Conservation (phyloP, 257 asterid genomes). For the Nicotiana obtusifolia region DNA sequence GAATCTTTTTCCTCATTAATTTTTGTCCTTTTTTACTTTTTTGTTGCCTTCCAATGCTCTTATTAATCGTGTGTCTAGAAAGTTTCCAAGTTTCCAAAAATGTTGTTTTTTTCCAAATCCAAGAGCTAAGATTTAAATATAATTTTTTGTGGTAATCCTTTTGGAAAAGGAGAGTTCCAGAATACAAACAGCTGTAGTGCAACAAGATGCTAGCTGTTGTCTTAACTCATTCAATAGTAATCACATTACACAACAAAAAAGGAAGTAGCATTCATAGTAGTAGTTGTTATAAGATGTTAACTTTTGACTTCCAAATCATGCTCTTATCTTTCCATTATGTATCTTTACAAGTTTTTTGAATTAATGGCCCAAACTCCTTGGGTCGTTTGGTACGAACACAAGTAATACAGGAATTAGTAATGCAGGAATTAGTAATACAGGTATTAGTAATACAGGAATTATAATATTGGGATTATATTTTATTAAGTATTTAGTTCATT, state of each 20-base stretch:
- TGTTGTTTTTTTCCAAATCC: background rate
- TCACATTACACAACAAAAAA: conserved; percentile 4
- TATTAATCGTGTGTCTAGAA: background rate
- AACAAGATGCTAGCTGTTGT: conserved; percentile 8
- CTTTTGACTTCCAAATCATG: background rate
- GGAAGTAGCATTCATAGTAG: background rate
- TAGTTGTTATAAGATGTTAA: background rate
- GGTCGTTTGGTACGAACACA: too few species aligned
- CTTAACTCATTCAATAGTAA: background rate
- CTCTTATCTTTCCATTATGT: background rate
- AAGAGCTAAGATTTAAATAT: background rate
- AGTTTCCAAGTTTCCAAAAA: background rate
- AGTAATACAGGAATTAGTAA: too few species aligned
- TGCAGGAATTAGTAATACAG: too few species aligned
- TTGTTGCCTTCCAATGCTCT: background rate
- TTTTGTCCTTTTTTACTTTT: background rate
- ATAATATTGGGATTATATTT: too few species aligned
- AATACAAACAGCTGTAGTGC: conserved; percentile 9
- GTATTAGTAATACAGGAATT: too few species aligned
- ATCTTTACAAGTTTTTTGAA: background rate
- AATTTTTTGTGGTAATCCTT: background rate
- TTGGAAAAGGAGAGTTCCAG: conserved; percentile 10
- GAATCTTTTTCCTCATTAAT: background rate
- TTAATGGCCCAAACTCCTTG: background rate
- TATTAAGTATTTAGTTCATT: too few species aligned